A percentile compares a stretch with the other conserved stretches of the same genome.
Conservation (phyloP, 2,329 filamentous ascomycete species). For the Colletotrichum liriopes region DNA sequence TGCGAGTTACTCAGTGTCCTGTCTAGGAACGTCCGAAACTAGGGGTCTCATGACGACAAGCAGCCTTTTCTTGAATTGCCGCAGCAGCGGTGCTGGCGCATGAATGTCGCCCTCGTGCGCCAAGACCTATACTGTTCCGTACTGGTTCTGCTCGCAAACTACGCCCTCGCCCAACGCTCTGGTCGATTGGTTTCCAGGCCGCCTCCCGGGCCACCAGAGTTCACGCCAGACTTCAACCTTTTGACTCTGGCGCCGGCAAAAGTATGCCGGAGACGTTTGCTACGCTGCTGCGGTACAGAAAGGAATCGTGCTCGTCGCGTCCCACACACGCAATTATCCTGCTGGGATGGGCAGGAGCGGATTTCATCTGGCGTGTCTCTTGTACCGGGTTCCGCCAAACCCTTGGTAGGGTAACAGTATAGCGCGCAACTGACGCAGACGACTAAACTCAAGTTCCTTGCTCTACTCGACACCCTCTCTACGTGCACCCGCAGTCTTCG, state of each 20-base stretch:
- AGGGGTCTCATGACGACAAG: not conserved
- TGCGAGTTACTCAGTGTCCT: slow-evolving; percentile 10
- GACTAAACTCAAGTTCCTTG: not conserved
- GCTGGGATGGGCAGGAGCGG: not conserved
- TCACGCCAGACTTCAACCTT: not conserved
- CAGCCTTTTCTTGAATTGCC: not conserved
- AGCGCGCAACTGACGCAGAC: not conserved
- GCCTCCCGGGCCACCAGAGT: not conserved
- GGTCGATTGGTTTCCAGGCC: not conserved
- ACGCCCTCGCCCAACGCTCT: not conserved
- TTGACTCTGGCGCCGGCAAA: slow-evolving; percentile 15
- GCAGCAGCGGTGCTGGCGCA: not conserved
- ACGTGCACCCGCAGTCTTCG: not conserved
- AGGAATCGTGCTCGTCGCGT: too few species aligned
- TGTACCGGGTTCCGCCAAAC: not conserved
- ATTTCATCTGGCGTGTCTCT: not conserved
- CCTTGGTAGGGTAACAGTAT: not conserved
- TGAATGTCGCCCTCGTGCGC: not conserved
- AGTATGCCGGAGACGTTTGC: not conserved
- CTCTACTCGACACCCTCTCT: too few species aligned
- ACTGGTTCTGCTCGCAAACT: not conserved
- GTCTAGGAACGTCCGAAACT: slow-evolving; percentile 32
- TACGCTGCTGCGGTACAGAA: not conserved
- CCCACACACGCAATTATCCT: not conserved
- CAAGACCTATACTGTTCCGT: not conserved